Evolutionary conservation across 208 protist species (phyloP), one percentile per base, ranked within the genome.

Genomic region (Naegleria lovaniensis): DNA sequence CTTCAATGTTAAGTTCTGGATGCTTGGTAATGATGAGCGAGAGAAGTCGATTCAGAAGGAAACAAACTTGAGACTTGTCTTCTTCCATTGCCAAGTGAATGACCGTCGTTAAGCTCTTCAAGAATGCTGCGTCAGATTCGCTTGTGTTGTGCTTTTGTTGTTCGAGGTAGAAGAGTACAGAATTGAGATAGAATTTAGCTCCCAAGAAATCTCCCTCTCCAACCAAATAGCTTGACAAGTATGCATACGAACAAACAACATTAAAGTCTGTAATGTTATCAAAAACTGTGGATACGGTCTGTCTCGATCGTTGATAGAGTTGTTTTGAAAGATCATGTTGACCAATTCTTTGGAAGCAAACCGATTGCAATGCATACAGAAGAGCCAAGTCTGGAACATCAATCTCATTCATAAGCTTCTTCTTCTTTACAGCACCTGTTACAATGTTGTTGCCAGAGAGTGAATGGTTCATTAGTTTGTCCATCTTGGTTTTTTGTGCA

Each of bases 281-380:
- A 85, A 85, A 85, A 43, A 85, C 83, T 48, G 83, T 85, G 2
- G 39, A 51, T 33, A 85, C 39, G 39, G 83, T 85, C 15, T 48
- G 39, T 85, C 83, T 85, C 16, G 39, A 51, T 85, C 83, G 39
- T 85, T 85, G 39, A 43, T 48, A 85, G 16, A 85, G n/a, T 85
- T 85, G 83, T 85, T 85, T 40, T 13, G 83, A 39, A 0, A 85
- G 25, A n/a, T 40, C 40, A 48, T 48, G 83, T 48, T 85, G 83
- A 22, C 83, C 83, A 51, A 85, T 85, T 48, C 83, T 85, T 85
- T 85, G 83, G 40, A 51, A 85, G 83, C 83, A 85, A 48, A 85
- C 33, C 43, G 83, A 39, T 43, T 85, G 83, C 29, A 85, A 51
- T 33, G 83, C 33, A 48, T 85, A 85, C 9, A 85, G 15, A 22